These are phyloP conservation scores for Phytopythium sindhum DNA, from an alignment of 352 stramenopile species.

Conservation along the genomic window DNA sequence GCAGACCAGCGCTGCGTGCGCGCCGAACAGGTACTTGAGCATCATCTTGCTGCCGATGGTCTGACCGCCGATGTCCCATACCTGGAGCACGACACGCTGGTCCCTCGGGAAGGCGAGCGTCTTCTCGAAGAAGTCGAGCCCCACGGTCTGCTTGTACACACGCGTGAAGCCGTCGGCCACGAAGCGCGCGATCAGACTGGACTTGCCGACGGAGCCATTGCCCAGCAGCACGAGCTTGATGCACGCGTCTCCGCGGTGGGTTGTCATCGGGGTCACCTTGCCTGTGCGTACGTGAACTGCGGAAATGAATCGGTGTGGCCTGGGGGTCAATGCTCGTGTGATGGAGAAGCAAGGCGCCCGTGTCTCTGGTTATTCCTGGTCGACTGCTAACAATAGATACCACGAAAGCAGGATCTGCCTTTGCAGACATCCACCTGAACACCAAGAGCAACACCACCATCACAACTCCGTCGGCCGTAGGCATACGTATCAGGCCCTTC, in stretches of 20 bases:
- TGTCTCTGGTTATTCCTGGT: background rate
- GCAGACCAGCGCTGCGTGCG: conserved; percentile 76
- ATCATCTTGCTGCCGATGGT: conserved; percentile 89
- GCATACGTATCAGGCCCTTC: background rate
- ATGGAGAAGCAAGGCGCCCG: background rate
- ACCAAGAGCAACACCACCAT: background rate
- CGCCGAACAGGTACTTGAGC: conserved; percentile 79
- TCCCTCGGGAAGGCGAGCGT: conserved; percentile 73
- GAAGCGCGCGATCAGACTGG: conserved; percentile 81
- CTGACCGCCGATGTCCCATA: conserved; percentile 89
- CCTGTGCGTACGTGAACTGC: too few relatives aligned
- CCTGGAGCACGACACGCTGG: conserved; percentile 70
- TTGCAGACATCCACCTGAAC: background rate
- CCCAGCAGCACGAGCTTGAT: conserved; percentile 86
- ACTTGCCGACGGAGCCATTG: conserved; percentile 87
- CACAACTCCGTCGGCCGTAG: too few relatives aligned
- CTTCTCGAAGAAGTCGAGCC: conserved; percentile 88
- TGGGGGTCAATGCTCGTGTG: too few relatives aligned
- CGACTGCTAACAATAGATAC: background rate
- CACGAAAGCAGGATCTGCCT: background rate
- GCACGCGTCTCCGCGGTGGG: conserved; percentile 30
- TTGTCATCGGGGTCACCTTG: background rate
- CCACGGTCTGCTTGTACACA: conserved; percentile 87
- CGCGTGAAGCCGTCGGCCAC: conserved; percentile 74
- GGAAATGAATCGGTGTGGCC: too few relatives aligned